Percentiles rank a stretch among this genome's conserved stretches.
Evolutionary conservation across 257 asterid species (phyloP).

Genomic region (Solanum neorickii): DNA sequence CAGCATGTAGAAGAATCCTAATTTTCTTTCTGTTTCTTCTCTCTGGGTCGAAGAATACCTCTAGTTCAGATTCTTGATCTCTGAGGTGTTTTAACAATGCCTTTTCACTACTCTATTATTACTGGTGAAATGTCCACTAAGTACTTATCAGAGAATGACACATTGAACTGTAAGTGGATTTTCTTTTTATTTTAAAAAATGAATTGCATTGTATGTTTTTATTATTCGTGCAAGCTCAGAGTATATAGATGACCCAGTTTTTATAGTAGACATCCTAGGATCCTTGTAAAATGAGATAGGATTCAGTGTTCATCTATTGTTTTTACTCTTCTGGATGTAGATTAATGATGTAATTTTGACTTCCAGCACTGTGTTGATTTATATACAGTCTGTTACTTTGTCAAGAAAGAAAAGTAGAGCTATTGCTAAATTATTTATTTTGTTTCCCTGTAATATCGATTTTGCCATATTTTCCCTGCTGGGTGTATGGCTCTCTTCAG

Average conservation of each 20-base stretch:
- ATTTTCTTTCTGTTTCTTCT: not conserved
- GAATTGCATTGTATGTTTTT: not conserved
- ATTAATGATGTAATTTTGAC: not conserved
- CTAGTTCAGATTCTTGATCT: not conserved
- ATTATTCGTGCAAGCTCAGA: not conserved
- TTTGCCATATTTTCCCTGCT: not conserved
- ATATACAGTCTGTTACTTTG: not conserved
- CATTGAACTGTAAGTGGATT: not conserved
- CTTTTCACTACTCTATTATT: not conserved
- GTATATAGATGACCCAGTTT: not conserved
- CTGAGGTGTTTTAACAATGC: not conserved
- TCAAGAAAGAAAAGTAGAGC: not conserved
- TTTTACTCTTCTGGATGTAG: not conserved
- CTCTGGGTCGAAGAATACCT: not conserved
- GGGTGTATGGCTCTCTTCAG: not conserved
- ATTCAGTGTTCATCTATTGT: not conserved
- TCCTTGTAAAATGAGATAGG: not conserved
- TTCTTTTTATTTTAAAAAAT: not conserved
- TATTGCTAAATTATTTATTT: not conserved
- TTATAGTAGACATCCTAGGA: not conserved
- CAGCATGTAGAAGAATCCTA: not conserved
- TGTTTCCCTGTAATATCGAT: not conserved
- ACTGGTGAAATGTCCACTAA: not conserved
- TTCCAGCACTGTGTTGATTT: not conserved
- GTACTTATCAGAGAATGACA: not conserved